Base-by-base conservation (phyloP, 75 land plant species). In the Pinus taeda region DNA sequence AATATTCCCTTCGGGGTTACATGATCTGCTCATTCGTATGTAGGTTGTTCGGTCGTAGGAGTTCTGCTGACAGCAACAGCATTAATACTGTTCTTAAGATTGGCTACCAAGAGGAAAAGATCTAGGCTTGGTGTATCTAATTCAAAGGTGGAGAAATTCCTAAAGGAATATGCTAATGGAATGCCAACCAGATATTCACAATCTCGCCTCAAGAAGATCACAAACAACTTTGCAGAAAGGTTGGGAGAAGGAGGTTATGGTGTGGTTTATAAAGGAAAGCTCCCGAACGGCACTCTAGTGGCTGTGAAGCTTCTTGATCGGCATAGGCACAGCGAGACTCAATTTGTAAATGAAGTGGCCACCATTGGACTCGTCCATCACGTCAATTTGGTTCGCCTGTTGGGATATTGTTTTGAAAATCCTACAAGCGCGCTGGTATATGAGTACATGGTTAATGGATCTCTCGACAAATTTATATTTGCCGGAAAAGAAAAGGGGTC, bases 301-400 rank as follows among this genome's bases (percentile, higher is more conserved):
- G 79, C 79, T 9, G 79, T 78, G 33, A 78, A 78, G 57, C n/a
- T 73, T 39, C 58, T 73, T 57, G 72, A 42, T 26, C 65, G 78
- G 53, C 33, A 15, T 24, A 15, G 45, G 15, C 71, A 21, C 33
- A 39, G 49, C 26, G 33, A 15, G 29, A 67, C 8, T 4, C 36
- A 71, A 30, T 80, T 80, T 24, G 66, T 62, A 33, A 77, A 77
- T 36, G 81, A 80, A 76, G 81, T 80, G 30, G 77, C 64, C 14
- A 79, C 81, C 45, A 79, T 79, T 57, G 81, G 81, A 0, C 49
- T 15, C 20, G 66, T 81, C 18, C 74, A 70, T 60, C 82, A 81
- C n/a, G 18, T 81, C 15, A 57, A 80, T 63, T 17, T 80, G 42
- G 59, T 80, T 18, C 26, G 57, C 18, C 59, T 80, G 2, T 53